Percentiles rank a stretch among this genome's conserved stretches.
phyloP scores from a whole-genome alignment of 371 early-diverging fungal species.

The Rhizopus microsporus region DNA sequence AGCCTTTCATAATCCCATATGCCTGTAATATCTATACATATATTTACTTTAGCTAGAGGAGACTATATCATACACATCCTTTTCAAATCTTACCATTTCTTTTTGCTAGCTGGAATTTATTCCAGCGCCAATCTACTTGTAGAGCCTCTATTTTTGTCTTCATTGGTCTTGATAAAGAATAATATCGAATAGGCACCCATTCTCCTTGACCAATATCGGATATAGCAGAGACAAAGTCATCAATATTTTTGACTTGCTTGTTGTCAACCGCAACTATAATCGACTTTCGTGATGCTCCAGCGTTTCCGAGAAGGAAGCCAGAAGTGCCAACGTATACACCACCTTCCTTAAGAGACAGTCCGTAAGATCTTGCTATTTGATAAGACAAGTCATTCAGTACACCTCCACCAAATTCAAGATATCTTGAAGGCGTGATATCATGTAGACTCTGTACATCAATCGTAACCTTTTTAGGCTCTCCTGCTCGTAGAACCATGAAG shows the following conservation, averaged over 20 bases:
- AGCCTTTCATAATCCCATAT: slow-evolving; percentile 76
- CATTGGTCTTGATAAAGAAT: slow-evolving; percentile 63
- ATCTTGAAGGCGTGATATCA: slow-evolving; percentile 67
- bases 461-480: slow-evolving; percentile 47
- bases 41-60: neutral
- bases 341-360: slow-evolving; percentile 66
- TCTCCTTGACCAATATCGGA: slow-evolving; percentile 69
- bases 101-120: slow-evolving; percentile 70
- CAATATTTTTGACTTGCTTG: slow-evolving; percentile 71
- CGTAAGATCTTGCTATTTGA: slow-evolving; percentile 80
- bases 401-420: slow-evolving; percentile 86
- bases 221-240: slow-evolving; percentile 73
- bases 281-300: slow-evolving; percentile 58
- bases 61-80: too few species aligned
- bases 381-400: slow-evolving; percentile 83
- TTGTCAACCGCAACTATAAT: slow-evolving; percentile 70
- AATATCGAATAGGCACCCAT: slow-evolving; percentile 82
- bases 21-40: slow-evolving; percentile 63
- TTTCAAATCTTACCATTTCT: slow-evolving; percentile 64
- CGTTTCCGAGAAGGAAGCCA: slow-evolving; percentile 69
- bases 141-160: slow-evolving; percentile 74
- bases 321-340: slow-evolving; percentile 83
- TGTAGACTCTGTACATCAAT: slow-evolving; percentile 81
- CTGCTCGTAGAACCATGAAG: slow-evolving; percentile 73
- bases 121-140: slow-evolving; percentile 84